phyloP scores from a whole-genome alignment of 2,329 filamentous ascomycete species.

The Claviceps sorghi region DNA sequence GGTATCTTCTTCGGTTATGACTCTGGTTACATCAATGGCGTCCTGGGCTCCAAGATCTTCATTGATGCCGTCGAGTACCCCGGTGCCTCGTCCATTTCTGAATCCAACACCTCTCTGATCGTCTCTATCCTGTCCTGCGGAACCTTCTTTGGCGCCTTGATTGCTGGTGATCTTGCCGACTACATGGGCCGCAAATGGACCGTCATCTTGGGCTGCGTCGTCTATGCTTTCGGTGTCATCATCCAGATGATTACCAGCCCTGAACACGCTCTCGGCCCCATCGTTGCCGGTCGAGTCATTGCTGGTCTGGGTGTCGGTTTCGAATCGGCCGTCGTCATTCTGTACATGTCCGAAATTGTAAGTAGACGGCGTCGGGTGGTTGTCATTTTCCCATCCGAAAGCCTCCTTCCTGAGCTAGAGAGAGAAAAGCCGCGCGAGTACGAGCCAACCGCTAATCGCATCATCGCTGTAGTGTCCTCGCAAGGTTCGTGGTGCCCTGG shows the following conservation, averaged over 20 bases:
- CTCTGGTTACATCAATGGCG: slow-evolving; percentile 60
- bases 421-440: neutral
- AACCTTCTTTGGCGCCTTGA: slow-evolving; percentile 66
- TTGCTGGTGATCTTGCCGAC: slow-evolving; percentile 66
- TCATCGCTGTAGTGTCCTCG: slow-evolving; percentile 34
- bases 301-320: slow-evolving; percentile 69
- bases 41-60: slow-evolving; percentile 39
- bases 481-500: slow-evolving; percentile 62
- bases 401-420: neutral
- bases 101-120: slow-evolving; percentile 40
- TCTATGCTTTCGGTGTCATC: slow-evolving; percentile 56
- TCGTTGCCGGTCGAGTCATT: slow-evolving; percentile 60
- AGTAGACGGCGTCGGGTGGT: slow-evolving; percentile 11
- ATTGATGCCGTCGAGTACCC: slow-evolving; percentile 33
- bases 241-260: slow-evolving; percentile 46
- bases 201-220: slow-evolving; percentile 53
- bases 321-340: slow-evolving; percentile 64
- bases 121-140: slow-evolving; percentile 63
- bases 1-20: slow-evolving; percentile 71
- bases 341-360: slow-evolving; percentile 77
- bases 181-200: slow-evolving; percentile 58
- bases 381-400: neutral
- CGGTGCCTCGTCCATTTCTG: slow-evolving; percentile 18
- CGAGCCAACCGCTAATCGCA: neutral
- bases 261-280: slow-evolving; percentile 38